Evolutionary conservation across 352 stramenopile species (phyloP), one percentile per base, ranked within the genome.

Genomic region (Pythium pyrilobum): DNA sequence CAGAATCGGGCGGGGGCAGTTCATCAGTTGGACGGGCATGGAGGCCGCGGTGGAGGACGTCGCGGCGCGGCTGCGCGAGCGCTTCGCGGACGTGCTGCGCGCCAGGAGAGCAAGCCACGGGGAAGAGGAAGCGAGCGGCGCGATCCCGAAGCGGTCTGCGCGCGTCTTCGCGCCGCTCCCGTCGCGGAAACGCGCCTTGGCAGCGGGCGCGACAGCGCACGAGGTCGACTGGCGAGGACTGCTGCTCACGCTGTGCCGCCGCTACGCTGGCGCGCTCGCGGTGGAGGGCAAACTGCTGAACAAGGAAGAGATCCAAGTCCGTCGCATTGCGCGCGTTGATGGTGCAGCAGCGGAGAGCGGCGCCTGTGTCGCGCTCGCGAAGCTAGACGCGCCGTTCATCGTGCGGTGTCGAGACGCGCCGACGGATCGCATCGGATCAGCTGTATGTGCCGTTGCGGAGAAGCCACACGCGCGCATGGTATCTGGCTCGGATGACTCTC

Each of bases 281-380:
- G 56, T 80, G 21, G n/a, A 62, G 20, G 72, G 72, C 7, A 73
- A 69, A 43, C 48, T 82, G 10, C 54, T 79, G 42, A 82, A 82
- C 53, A 58, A 67, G 25, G 59, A 69, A 13, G 67, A 82, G 56
- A 45, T 82, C 27, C 42, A 74, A 11, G 67, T 82, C 18, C 42
- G 51, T 18, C 54, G 44, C 2, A 42, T 82, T 23, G n/a, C 23
- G 20, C 55, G 40, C 0, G 31, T 16, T 15, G 15, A 8, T 16
- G 27, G 3, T 27, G 2, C 23, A 37, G 25, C 50, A 12, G 20
- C 24, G 16, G 20, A 15, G n/a, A 27, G 37, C 13, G 25, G 12
- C 48, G 9, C 7, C 1, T 20, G 13, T 18, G 9, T 41, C 20
- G 29, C 37, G 21, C 39, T 45, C 18, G 29, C 8, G n/a, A 13